Evolutionary conservation across 1,284 basidiomycete species (phyloP), one percentile per base, ranked within the genome.

Genomic region (Psilocybe mexicana): DNA sequence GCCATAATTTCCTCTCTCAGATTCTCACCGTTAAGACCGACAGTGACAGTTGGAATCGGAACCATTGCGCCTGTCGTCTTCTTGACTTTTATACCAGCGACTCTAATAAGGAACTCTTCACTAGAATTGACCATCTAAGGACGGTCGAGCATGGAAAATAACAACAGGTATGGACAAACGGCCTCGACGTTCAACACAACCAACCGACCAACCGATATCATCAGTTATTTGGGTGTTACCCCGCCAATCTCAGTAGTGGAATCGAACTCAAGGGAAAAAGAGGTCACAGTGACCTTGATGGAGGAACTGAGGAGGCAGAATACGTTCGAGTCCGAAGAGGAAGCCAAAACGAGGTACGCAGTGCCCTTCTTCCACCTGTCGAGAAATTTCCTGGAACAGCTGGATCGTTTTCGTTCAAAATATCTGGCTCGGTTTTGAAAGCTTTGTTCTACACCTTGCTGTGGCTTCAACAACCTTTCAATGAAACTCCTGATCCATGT

Each of bases 301-400:
- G 88, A 92, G 55, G 96, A 99, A 74, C 83, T 99, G 12, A 83
- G 88, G 65, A 79, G 84, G 54, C 90, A 97, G 69, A 90, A 92
- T 59, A 91, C 90, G 11, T 97, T 98, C 73, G 96, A 98, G 76
- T 88, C 82, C 46, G 90, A 94, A 63, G 90, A 94, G 57, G 96
- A 98, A 73, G 84, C 93, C 35, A 87, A 90, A 73, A 88, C 86
- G 61, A 89, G 96, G 96, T 96, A 70, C 78, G 90, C 60, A 45
- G 59, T 46, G 14, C 23, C 33, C 25, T 36, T 24, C 44, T 7
- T 42, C 25, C 6, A 47, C 43, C 12, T n/a, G 8, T 8, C 24
- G 24, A 40, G 43, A 36, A 54, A 47, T 48, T 28, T n/a, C n/a
- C 43, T 33, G 43, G 26, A 35, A 3, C 40, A 14, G 23, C n/a